Conservation (phyloP, 108 stramenopile genomes). For the Nitzschia palea region DNA sequence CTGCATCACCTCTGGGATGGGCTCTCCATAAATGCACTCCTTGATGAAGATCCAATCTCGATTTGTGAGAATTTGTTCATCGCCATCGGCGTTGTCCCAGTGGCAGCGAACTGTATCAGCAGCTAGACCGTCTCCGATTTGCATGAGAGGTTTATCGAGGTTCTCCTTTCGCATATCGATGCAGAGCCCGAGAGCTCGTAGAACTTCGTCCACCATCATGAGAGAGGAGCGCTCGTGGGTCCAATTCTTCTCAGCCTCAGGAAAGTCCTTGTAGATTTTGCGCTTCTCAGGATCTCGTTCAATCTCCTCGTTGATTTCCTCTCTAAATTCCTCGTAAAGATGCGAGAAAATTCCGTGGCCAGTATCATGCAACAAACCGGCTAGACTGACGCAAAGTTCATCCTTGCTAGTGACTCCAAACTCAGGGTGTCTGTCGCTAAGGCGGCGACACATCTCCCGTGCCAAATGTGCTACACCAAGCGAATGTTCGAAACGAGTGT, state of each 20-base stretch:
- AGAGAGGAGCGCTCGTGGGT: slow-evolving; percentile 75
- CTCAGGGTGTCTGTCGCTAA: slow-evolving; percentile 52
- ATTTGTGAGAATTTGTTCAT: slow-evolving; percentile 59
- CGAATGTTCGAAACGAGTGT: slow-evolving; percentile 76
- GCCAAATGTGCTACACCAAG: slow-evolving; percentile 82
- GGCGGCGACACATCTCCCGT: slow-evolving; percentile 46
- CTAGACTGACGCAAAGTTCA: slow-evolving; percentile 90
- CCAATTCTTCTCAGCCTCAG: slow-evolving; percentile 41
- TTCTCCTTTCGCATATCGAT: slow-evolving; percentile 50
- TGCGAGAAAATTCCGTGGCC: slow-evolving; percentile 93
- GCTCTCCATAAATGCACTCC: slow-evolving; percentile 41
- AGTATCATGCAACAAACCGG: slow-evolving; percentile 90
- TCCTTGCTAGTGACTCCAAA: slow-evolving; percentile 79
- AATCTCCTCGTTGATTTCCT: slow-evolving; percentile 23
- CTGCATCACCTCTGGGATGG: slow-evolving; percentile 14
- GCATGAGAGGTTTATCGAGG: slow-evolving; percentile 71
- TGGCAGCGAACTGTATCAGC: slow-evolving; percentile 58
- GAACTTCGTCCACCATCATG: slow-evolving; percentile 71
- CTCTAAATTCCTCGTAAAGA: slow-evolving; percentile 51
- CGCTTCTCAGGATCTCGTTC: slow-evolving; percentile 20
- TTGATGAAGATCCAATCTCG: slow-evolving; percentile 90
- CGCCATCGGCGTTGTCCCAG: slow-evolving; percentile 29
- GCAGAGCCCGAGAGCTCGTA: slow-evolving; percentile 56
- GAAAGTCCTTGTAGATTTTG: slow-evolving; percentile 35
- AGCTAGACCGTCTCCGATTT: slow-evolving; percentile 79